Base-by-base conservation (phyloP, 108 stramenopile genomes). In the Skeletonema marinoi region DNA sequence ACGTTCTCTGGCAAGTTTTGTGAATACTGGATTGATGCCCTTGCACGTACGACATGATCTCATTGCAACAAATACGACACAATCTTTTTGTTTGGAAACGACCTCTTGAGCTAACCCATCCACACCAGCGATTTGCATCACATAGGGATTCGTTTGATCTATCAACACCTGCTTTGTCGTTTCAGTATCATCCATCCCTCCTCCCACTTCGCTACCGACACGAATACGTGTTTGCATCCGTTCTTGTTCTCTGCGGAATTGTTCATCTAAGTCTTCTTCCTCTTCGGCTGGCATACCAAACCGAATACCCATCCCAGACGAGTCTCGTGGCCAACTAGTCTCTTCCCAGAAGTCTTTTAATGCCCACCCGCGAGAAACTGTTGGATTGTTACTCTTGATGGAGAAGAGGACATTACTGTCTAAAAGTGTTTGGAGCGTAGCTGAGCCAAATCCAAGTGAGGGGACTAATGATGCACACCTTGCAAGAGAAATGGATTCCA, bases 321-420 rank as follows among this genome's bases (percentile, higher is more conserved):
- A 80, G 72, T 96, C 95, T 11, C 91, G 72, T 13, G 95, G 95
- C 95, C 95, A 96, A 11, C 85, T 86, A n/a, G 89, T 85, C 32
- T 78, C 67, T 77, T 96, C 95, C 92, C 89, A 91, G 71, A 91
- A 92, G 63, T 89, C 90, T 70, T 80, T 65, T 71, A 92, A 48
- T 5, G 78, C 64, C 92, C 92, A 95, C 17, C 88, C 87, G 19
- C 90, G 87, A n/a, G 88, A 66, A 19, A 74, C 60, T 30, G 33
- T 29, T 13, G 41, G 46, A 16, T 64, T 83, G 67, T 66, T 70
- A 30, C 33, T 29, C 66, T 85, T 80, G 3, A 71, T 54, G 19
- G 88, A 42, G 69, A 83, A 88, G 12, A 89, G 54, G 29, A 92
- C 67, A 30, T 88, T 89, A 8, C 74, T 85, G 6, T 92, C 77